These are phyloP conservation scores for Phytopythium cucurbitacearum DNA, from an alignment of 352 stramenopile species.

Conservation along the genomic window DNA sequence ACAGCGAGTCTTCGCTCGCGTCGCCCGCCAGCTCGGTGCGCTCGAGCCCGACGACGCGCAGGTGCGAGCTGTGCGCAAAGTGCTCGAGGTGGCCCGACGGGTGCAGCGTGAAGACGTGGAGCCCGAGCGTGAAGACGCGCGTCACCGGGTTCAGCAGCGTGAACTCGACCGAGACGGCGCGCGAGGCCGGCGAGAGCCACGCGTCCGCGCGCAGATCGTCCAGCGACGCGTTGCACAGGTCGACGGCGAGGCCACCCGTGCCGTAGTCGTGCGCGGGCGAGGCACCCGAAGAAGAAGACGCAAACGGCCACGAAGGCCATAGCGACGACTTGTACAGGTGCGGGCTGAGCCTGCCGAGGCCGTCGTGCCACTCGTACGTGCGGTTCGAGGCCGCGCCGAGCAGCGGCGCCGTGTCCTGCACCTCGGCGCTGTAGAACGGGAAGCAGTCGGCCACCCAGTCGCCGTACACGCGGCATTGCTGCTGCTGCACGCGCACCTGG, in stretches of 20 bases:
- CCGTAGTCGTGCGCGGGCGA: slow-evolving; percentile 47
- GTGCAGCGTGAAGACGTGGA: slow-evolving; percentile 78
- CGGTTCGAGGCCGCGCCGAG: slow-evolving; percentile 32
- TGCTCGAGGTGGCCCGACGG: slow-evolving; percentile 82
- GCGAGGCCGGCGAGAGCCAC: slow-evolving; percentile 75
- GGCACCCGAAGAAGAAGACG: slow-evolving; percentile 38
- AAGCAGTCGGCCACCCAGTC: slow-evolving; percentile 67
- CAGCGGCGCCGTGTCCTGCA: slow-evolving; percentile 49
- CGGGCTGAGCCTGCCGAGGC: slow-evolving; percentile 47
- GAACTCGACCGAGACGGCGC: slow-evolving; percentile 83
- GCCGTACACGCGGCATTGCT: slow-evolving; percentile 64
- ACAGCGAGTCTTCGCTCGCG: not conserved
- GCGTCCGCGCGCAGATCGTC: slow-evolving; percentile 62
- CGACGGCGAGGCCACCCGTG: slow-evolving; percentile 64
- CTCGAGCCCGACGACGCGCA: slow-evolving; percentile 76
- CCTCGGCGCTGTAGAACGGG: slow-evolving; percentile 51
- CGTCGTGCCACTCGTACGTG: slow-evolving; percentile 65
- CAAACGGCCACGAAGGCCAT: slow-evolving; percentile 16
- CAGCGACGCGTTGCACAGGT: slow-evolving; percentile 58
- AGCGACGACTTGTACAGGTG: slow-evolving; percentile 41
- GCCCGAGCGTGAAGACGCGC: slow-evolving; percentile 85
- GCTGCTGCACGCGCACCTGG: slow-evolving; percentile 74
- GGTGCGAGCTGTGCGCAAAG: slow-evolving; percentile 74
- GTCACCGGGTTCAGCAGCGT: slow-evolving; percentile 85
- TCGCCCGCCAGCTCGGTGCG: slow-evolving; percentile 30